Evolutionary conservation across 2,329 filamentous ascomycete species (phyloP).

Genomic region (Penicillium brevicompactum): DNA sequence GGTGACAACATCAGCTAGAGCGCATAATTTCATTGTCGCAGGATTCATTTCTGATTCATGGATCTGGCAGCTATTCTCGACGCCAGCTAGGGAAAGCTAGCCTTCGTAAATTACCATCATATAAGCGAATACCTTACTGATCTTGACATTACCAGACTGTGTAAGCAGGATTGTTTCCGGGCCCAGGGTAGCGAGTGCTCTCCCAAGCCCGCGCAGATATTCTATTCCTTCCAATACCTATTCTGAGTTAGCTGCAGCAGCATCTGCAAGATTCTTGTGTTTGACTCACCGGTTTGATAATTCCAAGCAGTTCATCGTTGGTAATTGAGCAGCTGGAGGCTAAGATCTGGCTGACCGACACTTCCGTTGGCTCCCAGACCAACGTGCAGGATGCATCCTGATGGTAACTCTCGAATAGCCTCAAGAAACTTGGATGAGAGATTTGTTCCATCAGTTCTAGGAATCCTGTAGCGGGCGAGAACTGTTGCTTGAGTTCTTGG

Average conservation of each 20-base stretch:
- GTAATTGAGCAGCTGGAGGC: conserved; percentile 6
- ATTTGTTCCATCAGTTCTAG: too few species aligned
- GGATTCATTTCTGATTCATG: conserved; percentile 6
- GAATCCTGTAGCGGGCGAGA: too few species aligned
- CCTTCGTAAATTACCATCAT: neutral
- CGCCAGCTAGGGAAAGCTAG: conserved; percentile 1
- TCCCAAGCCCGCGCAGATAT: conserved; percentile 5
- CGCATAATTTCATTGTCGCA: conserved; percentile 10
- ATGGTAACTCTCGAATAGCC: too few species aligned
- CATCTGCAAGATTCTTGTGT: neutral
- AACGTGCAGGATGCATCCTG: too few species aligned
- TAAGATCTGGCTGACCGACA: conserved; percentile 9
- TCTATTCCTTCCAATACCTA: neutral
- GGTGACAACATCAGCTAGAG: conserved; percentile 12
- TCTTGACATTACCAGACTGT: conserved; percentile 8
- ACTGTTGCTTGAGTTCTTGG: too few species aligned
- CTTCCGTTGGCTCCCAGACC: conserved; percentile 11
- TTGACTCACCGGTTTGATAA: neutral
- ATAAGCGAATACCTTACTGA: neutral
- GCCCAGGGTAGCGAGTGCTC: conserved; percentile 6
- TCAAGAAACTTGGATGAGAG: too few species aligned
- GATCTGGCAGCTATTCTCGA: conserved; percentile 14
- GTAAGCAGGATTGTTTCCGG: conserved; percentile 8
- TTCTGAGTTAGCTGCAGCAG: neutral
- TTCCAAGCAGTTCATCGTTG: conserved; percentile 3